Evolutionary conservation across 139 green algal species (phyloP), one percentile per base, ranked within the genome.

Genomic region (Raphidocelis subcapitata): DNA sequence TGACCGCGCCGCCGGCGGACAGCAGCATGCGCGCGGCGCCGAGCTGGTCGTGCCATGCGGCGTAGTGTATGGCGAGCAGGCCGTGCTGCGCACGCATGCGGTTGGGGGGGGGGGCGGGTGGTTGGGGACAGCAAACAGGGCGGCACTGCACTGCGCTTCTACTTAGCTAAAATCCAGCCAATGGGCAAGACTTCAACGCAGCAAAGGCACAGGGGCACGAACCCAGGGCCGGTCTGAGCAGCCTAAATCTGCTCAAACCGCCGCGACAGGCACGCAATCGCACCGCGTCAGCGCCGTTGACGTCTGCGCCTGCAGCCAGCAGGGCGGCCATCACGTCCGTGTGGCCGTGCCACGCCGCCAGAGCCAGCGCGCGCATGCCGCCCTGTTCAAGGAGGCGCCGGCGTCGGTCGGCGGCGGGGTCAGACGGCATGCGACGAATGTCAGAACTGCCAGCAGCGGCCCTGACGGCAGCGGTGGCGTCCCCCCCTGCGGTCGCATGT

Each of bases 281-380:
- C n/a, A 65, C 54, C 10, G 33, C 26, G 15, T 73, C 67, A 24
- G 55, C 26, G 1, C 2, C 41, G 41, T 67, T 72, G 52, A 72
- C 49, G 29, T 51, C n/a, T 2, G 44, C 63, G 2, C 29, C 63
- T 29, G 36, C 46, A 10, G 65, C 52, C 35, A 78, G 63, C 31
- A 78, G 62, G 26, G 56, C 52, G 35, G 65, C 35, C 26, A 72
- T 51, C 35, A 37, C 62, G 16, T 72, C 63, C 24, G 71, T 36
- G 29, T 59, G 54, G 33, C 72, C 72, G n/a, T 66, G 72, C 62
- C 72, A 78, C 10, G 72, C 72, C 20, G 72, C 72, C 15, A 66
- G 65, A 26, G 65, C 51, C 54, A 78, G 63, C 33, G 51, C 21
- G 12, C 37, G 56, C 33, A 77, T 37, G 31, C 70, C 61, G 12